A percentile compares a stretch with the other conserved stretches of the same genome.
Evolutionary conservation across 768 basidiomycete species (phyloP).

Genomic region (Kwoniella sp.): DNA sequence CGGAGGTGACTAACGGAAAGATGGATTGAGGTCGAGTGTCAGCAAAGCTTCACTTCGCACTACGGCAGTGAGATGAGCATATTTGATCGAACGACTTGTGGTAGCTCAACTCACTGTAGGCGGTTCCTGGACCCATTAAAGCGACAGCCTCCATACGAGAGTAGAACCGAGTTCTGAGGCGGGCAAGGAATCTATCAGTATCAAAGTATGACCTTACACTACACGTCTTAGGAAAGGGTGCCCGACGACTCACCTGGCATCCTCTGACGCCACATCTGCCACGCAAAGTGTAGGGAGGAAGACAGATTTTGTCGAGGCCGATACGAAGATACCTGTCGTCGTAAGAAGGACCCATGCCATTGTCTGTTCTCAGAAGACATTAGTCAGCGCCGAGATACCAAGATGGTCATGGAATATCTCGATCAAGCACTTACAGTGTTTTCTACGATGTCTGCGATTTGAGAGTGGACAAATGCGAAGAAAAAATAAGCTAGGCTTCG

Average conservation of each 20-base stretch:
- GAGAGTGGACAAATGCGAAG: too few species aligned
- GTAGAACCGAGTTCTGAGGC: slow-evolving; percentile 39
- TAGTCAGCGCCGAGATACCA: too few species aligned
- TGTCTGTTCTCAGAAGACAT: too few species aligned
- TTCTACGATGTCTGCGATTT: slow-evolving; percentile 9
- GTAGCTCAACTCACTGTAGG: slow-evolving; percentile 27
- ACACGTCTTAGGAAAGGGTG: too few species aligned
- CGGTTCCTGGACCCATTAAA: slow-evolving; percentile 44
- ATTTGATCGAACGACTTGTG: too few species aligned
- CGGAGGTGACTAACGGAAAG: slow-evolving; percentile 43
- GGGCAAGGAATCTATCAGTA: not conserved
- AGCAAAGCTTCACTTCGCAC: not conserved
- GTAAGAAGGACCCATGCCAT: slow-evolving; percentile 41
- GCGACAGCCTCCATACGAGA: slow-evolving; percentile 47
- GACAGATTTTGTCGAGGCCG: slow-evolving; percentile 46
- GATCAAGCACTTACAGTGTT: slow-evolving; percentile 16
- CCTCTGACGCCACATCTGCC: slow-evolving; percentile 40
- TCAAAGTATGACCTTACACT: not conserved
- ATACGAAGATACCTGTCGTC: slow-evolving; percentile 42
- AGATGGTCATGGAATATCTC: not conserved
- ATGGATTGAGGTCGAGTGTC: not conserved
- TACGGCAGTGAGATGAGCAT: not conserved
- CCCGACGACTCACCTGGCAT: slow-evolving; percentile 26
- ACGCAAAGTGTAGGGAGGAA: slow-evolving; percentile 46
- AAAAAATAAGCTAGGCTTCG: not conserved